These are phyloP conservation scores for Iris pallida DNA, from an alignment of 116 monocot species.

Conservation along the genomic window DNA sequence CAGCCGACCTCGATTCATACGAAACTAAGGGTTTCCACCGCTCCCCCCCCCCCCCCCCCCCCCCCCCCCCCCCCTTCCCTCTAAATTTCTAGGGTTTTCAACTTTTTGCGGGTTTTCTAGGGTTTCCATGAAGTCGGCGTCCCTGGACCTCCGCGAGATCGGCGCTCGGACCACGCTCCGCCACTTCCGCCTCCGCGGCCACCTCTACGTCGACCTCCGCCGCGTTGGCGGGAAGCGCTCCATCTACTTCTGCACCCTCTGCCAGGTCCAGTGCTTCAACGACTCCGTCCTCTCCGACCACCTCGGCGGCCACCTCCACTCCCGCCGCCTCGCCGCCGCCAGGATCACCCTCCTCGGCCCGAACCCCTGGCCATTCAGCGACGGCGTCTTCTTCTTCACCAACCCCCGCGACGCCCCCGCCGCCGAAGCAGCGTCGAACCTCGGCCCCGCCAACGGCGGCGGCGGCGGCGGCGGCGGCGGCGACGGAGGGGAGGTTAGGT, in stretches of 20 bases:
- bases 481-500: slow-evolving; percentile 5
- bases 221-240: slow-evolving; percentile 43
- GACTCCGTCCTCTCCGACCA: slow-evolving; percentile 72
- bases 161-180: slow-evolving; percentile 56
- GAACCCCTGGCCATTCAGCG: slow-evolving; percentile 84
- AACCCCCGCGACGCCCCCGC: slow-evolving; percentile 8
- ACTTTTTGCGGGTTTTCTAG: neutral
- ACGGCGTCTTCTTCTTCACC: slow-evolving; percentile 78
- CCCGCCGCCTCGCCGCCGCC: slow-evolving; percentile 47
- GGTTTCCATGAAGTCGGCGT: slow-evolving; percentile 14
- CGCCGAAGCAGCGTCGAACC: neutral
- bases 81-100: neutral
- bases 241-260: slow-evolving; percentile 92
- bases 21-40: slow-evolving; percentile 32
- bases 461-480: neutral
- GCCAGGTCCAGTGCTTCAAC: slow-evolving; percentile 72
- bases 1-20: neutral
- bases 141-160: slow-evolving; percentile 48
- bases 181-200: slow-evolving; percentile 55
- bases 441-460: slow-evolving; percentile 2
- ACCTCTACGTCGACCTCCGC: slow-evolving; percentile 72
- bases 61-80: neutral
- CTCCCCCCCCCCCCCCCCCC: neutral
- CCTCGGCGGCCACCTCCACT: slow-evolving; percentile 63
- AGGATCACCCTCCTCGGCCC: slow-evolving; percentile 71